phyloP scores from a whole-genome alignment of 768 basidiomycete species.

The Kwoniella europaea region DNA sequence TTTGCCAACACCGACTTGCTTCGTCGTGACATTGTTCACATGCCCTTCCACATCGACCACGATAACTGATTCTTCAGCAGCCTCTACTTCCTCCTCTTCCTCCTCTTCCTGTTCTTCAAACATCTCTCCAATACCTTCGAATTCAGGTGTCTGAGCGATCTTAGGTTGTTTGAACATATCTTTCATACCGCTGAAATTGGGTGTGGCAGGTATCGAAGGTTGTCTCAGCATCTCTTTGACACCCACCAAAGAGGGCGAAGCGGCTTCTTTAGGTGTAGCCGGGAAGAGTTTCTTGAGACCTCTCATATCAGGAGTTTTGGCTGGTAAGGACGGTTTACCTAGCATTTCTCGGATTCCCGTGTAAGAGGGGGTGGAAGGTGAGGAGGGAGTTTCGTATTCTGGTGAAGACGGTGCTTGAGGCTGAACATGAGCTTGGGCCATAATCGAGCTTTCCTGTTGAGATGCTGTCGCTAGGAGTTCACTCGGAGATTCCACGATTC shows the following conservation, averaged over 20 bases:
- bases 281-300: constrained; percentile 40
- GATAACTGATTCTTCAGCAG: constrained; percentile 4
- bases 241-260: constrained; percentile 36
- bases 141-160: constrained; percentile 29
- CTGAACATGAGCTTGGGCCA: neutral
- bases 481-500: neutral
- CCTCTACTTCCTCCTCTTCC: constrained; percentile 10
- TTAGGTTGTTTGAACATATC: constrained; percentile 13
- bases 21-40: neutral
- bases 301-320: constrained; percentile 45
- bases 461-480: neutral
- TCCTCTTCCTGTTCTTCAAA: constrained; percentile 24
- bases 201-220: constrained; percentile 35
- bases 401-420: constrained; percentile 7
- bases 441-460: neutral
- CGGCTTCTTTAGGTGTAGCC: constrained; percentile 13
- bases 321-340: constrained; percentile 9
- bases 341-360: constrained; percentile 31
- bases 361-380: constrained; percentile 32
- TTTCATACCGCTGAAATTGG: constrained; percentile 42
- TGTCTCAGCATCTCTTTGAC: constrained; percentile 34
- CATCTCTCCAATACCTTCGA: constrained; percentile 39
- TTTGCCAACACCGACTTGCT: neutral
- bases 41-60: constrained; percentile 6
- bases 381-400: constrained; percentile 15